These are phyloP conservation scores for Thecaphora thlaspeos DNA, from an alignment of 1,284 basidiomycete species.

Conservation along the genomic window DNA sequence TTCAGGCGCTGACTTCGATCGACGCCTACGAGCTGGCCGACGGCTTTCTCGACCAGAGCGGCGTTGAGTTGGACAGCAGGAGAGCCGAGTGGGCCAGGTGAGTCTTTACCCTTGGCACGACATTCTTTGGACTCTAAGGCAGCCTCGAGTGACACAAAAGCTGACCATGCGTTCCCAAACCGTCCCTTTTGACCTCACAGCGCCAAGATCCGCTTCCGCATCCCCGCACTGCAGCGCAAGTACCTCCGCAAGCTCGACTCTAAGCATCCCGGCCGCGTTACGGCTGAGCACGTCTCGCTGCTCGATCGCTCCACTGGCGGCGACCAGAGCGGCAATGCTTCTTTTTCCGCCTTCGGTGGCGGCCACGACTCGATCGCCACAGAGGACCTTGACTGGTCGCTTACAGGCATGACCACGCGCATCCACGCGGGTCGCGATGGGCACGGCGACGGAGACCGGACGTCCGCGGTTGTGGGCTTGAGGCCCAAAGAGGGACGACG, in stretches of 20 bases:
- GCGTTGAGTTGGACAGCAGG: background rate
- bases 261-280: conserved; percentile 7
- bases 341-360: background rate
- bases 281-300: conserved; percentile 1
- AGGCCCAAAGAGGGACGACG: background rate
- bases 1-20: conserved; percentile 11
- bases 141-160: too few relatives aligned
- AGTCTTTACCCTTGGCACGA: background rate
- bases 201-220: conserved; percentile 13
- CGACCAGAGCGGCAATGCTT: background rate
- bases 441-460: background rate
- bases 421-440: background rate
- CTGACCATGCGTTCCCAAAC: too few relatives aligned
- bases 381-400: conserved; percentile 28
- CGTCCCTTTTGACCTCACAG: background rate
- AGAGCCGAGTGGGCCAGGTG: conserved; percentile 13
- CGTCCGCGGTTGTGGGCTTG: background rate
- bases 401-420: conserved; percentile 9
- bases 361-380: conserved; percentile 3
- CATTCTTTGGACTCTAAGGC: too few relatives aligned
- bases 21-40: conserved; percentile 3
- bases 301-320: background rate
- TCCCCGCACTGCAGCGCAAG: conserved; percentile 26
- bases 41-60: conserved; percentile 14
- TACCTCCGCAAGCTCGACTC: conserved; percentile 17